Evolutionary conservation across 768 basidiomycete species (phyloP).

Genomic region (Mycena olivaceomarginata): DNA sequence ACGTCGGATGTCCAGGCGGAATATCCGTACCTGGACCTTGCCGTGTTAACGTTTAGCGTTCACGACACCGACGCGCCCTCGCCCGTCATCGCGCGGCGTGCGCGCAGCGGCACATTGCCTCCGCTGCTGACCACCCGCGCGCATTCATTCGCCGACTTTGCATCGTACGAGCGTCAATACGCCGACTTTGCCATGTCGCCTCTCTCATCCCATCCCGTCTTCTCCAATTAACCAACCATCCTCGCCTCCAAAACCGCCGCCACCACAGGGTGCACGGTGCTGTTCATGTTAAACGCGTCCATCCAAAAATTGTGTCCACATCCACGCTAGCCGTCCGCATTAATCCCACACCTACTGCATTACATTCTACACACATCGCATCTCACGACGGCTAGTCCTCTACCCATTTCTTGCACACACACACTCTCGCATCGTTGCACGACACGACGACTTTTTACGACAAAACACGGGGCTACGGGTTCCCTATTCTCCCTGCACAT

Average conservation of each 20-base stretch:
- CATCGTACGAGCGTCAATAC: conserved; percentile 58
- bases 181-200: conserved; percentile 63
- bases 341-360: conserved; percentile 36
- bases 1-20: conserved; percentile 36
- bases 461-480: conserved; percentile 39
- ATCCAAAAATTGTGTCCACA: conserved; percentile 35
- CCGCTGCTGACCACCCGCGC: conserved; percentile 63
- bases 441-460: conserved; percentile 57
- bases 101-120: conserved; percentile 51
- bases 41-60: conserved; percentile 52
- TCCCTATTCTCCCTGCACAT: conserved; percentile 49
- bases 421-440: conserved; percentile 59
- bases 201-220: conserved; percentile 56
- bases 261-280: conserved; percentile 39
- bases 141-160: conserved; percentile 64
- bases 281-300: conserved; percentile 24
- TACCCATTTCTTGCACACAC: conserved; percentile 49
- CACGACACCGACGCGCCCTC: conserved; percentile 55
- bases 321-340: conserved; percentile 41
- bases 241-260: conserved; percentile 16
- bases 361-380: conserved; percentile 47
- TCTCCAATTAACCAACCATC: conserved; percentile 40
- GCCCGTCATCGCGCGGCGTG: conserved; percentile 54
- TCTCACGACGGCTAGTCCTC: conserved; percentile 48
- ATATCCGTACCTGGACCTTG: conserved; percentile 54